phyloP scores from a whole-genome alignment of 441 rosid genomes.

The Erodium moschatum region DNA sequence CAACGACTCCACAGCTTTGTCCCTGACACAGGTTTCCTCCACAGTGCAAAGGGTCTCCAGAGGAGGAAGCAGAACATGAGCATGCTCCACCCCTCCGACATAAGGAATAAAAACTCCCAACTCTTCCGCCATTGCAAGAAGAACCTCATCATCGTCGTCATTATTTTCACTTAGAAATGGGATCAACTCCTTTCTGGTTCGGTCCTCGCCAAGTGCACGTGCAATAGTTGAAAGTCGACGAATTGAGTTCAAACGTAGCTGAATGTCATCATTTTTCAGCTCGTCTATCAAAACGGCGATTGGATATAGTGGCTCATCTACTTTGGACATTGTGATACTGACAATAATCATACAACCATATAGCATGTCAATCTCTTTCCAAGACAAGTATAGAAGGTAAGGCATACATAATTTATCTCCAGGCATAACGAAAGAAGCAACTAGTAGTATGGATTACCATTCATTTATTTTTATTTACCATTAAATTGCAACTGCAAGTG shows the following conservation, averaged over 20 bases:
- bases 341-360: not conserved
- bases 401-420: too few species aligned
- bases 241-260: constrained; percentile 43
- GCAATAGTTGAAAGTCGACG: constrained; percentile 79
- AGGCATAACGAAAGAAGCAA: too few species aligned
- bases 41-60: constrained; percentile 74
- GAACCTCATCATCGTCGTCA: constrained; percentile 94
- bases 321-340: constrained; percentile 47
- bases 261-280: constrained; percentile 89
- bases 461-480: too few species aligned
- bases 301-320: constrained; percentile 81
- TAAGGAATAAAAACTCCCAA: constrained; percentile 37
- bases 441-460: too few species aligned
- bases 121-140: constrained; percentile 92
- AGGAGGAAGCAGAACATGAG: constrained; percentile 71
- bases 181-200: constrained; percentile 79
- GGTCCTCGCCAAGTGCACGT: constrained; percentile 87
- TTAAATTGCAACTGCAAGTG: too few species aligned
- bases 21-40: constrained; percentile 90
- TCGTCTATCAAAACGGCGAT: constrained; percentile 86
- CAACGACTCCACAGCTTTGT: constrained; percentile 71
- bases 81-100: constrained; percentile 68
- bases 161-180: constrained; percentile 86
- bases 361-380: too few species aligned
- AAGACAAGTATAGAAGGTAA: too few species aligned